phyloP scores from a whole-genome alignment of 495 filamentous ascomycete species.

The Astrothelium macrocarpum region DNA sequence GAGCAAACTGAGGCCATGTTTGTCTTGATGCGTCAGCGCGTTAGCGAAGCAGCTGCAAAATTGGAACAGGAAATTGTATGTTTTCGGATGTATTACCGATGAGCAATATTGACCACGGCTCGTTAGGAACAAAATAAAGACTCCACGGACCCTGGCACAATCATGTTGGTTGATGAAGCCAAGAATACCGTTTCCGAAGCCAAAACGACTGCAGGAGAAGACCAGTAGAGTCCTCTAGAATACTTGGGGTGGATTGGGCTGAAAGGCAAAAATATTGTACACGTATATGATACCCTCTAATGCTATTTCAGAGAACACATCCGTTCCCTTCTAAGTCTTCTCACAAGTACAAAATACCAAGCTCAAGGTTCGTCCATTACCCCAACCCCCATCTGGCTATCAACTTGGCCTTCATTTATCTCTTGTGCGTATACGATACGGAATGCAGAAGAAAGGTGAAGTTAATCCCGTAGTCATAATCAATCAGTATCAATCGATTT shows the following conservation, averaged over 20 bases:
- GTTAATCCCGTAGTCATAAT: too few relatives aligned
- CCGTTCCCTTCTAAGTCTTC: too few relatives aligned
- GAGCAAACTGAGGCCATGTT: conserved; percentile 79
- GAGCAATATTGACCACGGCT: too few relatives aligned
- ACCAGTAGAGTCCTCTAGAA: conserved; percentile 8
- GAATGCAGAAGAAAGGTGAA: too few relatives aligned
- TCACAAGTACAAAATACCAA: neutral
- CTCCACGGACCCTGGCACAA: conserved; percentile 21
- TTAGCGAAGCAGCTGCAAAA: conserved; percentile 54
- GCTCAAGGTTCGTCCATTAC: neutral
- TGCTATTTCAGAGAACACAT: too few relatives aligned
- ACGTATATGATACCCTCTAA: neutral
- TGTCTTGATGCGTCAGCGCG: conserved; percentile 53
- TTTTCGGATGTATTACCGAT: too few relatives aligned
- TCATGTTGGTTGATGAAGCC: conserved; percentile 33
- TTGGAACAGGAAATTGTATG: conserved; percentile 58
- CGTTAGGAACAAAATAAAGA: conserved; percentile 31
- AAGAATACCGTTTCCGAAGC: conserved; percentile 31
- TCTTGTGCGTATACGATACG: too few relatives aligned
- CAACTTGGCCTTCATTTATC: too few relatives aligned
- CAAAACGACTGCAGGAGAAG: conserved; percentile 24
- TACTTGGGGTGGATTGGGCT: neutral
- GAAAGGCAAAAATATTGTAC: neutral
- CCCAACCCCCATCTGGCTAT: too few relatives aligned
- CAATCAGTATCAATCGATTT: too few relatives aligned